Percentiles rank a stretch among this genome's conserved stretches.
phyloP scores from a whole-genome alignment of 805 yeast species.

The Saturnispora saitoi region DNA sequence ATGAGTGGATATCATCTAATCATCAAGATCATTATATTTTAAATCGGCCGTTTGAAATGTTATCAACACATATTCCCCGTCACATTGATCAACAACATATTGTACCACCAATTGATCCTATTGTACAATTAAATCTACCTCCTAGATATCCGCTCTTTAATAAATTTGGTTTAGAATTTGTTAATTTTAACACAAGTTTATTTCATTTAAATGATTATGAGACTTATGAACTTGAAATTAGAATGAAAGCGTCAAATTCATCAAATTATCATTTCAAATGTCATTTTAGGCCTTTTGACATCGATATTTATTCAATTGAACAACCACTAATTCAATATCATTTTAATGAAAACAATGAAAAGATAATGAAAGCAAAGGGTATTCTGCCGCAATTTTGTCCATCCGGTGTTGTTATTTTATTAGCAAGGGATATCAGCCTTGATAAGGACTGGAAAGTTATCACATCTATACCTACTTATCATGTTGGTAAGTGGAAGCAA shows the following conservation, averaged over 20 bases:
- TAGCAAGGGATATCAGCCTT: slow-evolving; percentile 3
- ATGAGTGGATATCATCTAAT: slow-evolving; percentile 26
- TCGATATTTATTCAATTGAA: slow-evolving; percentile 29
- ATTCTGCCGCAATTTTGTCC: slow-evolving; percentile 60
- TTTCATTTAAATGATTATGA: slow-evolving; percentile 69
- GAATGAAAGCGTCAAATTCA: slow-evolving; percentile 70
- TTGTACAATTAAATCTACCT: slow-evolving; percentile 73
- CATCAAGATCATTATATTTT: slow-evolving; percentile 48
- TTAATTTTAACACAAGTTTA: slow-evolving; percentile 68
- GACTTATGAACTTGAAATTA: slow-evolving; percentile 67
- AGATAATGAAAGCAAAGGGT: slow-evolving; percentile 69
- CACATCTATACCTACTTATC: slow-evolving; percentile 66
- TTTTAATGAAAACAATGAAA: slow-evolving; percentile 57
- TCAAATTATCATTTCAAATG: slow-evolving; percentile 47
- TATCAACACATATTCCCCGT: slow-evolving; percentile 82
- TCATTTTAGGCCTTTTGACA: slow-evolving; percentile 35
- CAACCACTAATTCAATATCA: slow-evolving; percentile 71
- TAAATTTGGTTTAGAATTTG: slow-evolving; percentile 46
- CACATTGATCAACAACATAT: slow-evolving; percentile 77
- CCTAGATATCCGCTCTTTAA: slow-evolving; percentile 79
- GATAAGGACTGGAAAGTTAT: slow-evolving; percentile 54
- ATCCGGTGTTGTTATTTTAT: slow-evolving; percentile 53
- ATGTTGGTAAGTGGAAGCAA: slow-evolving; percentile 53
- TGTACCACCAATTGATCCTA: slow-evolving; percentile 72
- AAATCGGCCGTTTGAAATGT: slow-evolving; percentile 61